Evolutionary conservation across 148 eudicot species (phyloP).

Genomic region (Chenopodium berlandieri): DNA sequence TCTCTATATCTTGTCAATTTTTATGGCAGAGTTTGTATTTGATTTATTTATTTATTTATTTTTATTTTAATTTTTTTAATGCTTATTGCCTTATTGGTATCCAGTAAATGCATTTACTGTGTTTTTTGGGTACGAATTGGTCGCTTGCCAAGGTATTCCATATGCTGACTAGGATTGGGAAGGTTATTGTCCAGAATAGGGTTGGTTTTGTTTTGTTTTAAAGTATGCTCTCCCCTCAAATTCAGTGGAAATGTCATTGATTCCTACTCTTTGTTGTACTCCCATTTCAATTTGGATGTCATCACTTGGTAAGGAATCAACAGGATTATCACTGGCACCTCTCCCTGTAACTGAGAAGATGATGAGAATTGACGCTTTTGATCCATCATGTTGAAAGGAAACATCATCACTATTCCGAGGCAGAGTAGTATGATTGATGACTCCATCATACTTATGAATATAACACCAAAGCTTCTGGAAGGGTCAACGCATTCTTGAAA

Average conservation of each 20-base stretch:
- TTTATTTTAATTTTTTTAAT: background rate
- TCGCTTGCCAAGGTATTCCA: background rate
- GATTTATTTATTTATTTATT: too few species aligned
- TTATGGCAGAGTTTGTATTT: background rate
- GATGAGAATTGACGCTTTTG: background rate
- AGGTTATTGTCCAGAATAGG: background rate
- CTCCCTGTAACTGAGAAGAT: background rate
- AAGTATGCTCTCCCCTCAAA: too few species aligned
- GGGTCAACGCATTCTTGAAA: constrained; percentile 18
- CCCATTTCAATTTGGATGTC: background rate
- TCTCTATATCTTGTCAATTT: background rate
- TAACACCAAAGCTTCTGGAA: constrained; percentile 3
- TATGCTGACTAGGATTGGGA: background rate
- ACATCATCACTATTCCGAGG: background rate
- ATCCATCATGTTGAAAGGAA: background rate
- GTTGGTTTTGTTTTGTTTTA: background rate
- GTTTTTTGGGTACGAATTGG: too few species aligned
- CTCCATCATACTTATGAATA: constrained; percentile 6
- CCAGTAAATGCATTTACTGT: background rate
- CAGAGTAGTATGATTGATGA: background rate
- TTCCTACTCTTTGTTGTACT: background rate
- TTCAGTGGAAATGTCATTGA: background rate
- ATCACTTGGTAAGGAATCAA: background rate
- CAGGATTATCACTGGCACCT: too few species aligned
- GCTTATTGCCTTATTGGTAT: background rate